A percentile compares a stretch with the other conserved stretches of the same genome.
These are phyloP conservation scores for Diplodia corticola DNA, from an alignment of 2,329 filamentous ascomycete genomes.

Conservation along the genomic window DNA sequence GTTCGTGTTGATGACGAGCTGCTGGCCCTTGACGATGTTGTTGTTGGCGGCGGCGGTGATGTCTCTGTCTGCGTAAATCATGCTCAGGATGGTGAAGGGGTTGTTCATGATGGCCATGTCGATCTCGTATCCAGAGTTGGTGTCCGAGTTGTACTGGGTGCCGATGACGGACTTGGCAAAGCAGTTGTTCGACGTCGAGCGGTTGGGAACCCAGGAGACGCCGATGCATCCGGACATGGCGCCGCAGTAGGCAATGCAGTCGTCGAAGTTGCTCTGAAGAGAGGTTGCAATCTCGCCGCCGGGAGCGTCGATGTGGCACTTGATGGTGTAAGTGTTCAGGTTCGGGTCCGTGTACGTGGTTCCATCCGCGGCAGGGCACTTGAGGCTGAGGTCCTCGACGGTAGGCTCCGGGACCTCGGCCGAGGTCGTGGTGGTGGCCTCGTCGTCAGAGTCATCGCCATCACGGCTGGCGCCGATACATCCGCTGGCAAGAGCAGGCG, in stretches of 20 bases:
- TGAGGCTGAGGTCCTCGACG: conserved; percentile 2
- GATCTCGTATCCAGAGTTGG: neutral
- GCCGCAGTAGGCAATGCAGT: conserved; percentile 7
- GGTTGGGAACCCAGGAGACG: neutral
- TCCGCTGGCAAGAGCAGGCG: conserved; percentile 4
- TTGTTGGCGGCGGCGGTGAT: neutral
- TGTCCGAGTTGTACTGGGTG: neutral
- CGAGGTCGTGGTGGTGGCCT: neutral
- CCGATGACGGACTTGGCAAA: neutral
- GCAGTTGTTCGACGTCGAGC: neutral
- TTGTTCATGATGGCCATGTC: neutral
- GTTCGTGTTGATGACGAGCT: neutral
- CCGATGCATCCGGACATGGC: neutral
- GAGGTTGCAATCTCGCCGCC: neutral
- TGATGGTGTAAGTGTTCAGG: neutral
- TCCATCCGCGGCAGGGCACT: conserved; percentile 1
- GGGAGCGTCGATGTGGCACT: neutral
- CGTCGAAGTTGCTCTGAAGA: neutral
- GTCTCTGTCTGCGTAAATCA: conserved; percentile 4
- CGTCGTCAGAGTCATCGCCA: neutral
- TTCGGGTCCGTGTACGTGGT: conserved; percentile 4
- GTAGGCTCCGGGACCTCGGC: neutral
- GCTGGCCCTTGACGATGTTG: neutral
- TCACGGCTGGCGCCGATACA: conserved; percentile 10
- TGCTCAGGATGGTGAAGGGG: conserved; percentile 9